phyloP scores from a whole-genome alignment of 257 asterid genomes.

The Eucommia ulmoides region DNA sequence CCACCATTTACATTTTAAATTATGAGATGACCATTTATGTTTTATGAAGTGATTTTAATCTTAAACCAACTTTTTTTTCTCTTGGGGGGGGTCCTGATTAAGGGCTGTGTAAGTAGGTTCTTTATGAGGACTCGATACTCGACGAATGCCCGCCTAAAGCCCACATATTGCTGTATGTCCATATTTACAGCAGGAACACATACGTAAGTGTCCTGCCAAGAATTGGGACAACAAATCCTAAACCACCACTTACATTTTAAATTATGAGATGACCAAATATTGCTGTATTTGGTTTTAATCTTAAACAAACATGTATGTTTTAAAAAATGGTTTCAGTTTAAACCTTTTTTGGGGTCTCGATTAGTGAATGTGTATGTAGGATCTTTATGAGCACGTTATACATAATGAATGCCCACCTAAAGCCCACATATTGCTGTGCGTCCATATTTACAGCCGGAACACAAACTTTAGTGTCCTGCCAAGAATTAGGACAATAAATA shows the following conservation, averaged over 20 bases:
- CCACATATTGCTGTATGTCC: not conserved
- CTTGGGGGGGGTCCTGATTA: no score
- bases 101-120: not conserved
- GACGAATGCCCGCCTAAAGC: not conserved
- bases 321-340: no score
- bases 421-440: not conserved
- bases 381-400: not conserved
- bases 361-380: not conserved
- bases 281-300: no score
- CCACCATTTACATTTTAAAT: not conserved
- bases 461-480: slow-evolving; percentile 1
- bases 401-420: not conserved
- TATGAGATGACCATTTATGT: not conserved
- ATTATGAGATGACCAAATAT: no score
- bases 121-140: not conserved
- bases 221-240: slow-evolving; percentile 4
- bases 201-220: slow-evolving; percentile 2
- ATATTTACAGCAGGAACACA: slow-evolving; percentile 3
- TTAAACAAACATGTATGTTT: not conserved
- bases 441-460: slow-evolving; percentile 3
- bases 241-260: no score
- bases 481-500: slow-evolving; percentile 5
- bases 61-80: no score
- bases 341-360: no score
- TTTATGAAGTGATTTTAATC: no score